Evolutionary conservation across 1,139 yeast species (phyloP), one percentile per base, ranked within the genome.

Genomic region (Debaryomyces subglobosus): DNA sequence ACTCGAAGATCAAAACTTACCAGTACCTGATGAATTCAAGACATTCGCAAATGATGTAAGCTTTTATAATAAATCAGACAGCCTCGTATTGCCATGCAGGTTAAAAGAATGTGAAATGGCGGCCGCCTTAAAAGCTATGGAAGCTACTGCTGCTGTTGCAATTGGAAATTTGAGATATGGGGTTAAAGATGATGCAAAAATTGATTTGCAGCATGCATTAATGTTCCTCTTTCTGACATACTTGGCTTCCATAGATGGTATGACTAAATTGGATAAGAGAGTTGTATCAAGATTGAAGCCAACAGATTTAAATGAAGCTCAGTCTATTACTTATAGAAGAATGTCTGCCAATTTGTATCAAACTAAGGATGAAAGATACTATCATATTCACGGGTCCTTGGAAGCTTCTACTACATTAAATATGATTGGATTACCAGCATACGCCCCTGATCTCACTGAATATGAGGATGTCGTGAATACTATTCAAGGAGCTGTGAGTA

Each of bases 311-410:
- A 55, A 61, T 44, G 57, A 58, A 33, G 69, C 68, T 3, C 70
- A 66, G 47, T 61, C 70, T 5, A 58, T 49, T 54, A 35, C 62
- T 9, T 67, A 68, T 50, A 51, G 72, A 44, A 55, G 69, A 43
- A 60, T 66, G 67, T 56, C 68, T 33, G 69, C 72, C 21, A 68
- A 68, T 48, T 53, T 67, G 37, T 68, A 67, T 53, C 56, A 59
- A 35, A 67, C 72, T 9, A 68, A 66, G 45, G 72, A 67, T 45
- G 52, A 56, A 27, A 57, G 60, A 41, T 67, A 53, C 50, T 67
- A 60, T 47, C 72, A 67, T 46, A 63, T 67, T 30, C 72, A 67
- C 49, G 72, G 72, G 5, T 65, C 70, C 7, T 54, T 68, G 39
- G 69, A 68, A 38, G 68, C 71, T 2, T 50, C 63, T 4, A 58